Evolutionary conservation across 306 rosid species (phyloP).

Genomic region (Sophora flavescens): DNA sequence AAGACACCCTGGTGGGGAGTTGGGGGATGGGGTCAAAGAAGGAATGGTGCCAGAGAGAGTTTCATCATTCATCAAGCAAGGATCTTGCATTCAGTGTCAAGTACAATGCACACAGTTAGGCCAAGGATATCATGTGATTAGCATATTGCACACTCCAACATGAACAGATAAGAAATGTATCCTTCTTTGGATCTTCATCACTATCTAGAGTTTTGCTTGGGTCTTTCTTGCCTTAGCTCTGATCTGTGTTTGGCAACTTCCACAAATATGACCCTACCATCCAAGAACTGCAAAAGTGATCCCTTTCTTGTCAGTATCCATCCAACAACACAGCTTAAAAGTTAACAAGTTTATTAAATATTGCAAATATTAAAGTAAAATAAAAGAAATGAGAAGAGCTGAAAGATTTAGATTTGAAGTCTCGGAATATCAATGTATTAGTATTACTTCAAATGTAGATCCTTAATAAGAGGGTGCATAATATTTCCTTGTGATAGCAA

Average conservation of each 20-base stretch:
- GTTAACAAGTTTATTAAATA: neutral
- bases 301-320: slow-evolving; percentile 42
- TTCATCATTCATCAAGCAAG: slow-evolving; percentile 6
- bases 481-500: neutral
- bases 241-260: slow-evolving; percentile 87
- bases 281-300: slow-evolving; percentile 70
- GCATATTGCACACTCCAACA: slow-evolving; percentile 1
- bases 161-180: neutral
- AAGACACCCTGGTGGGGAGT: neutral
- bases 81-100: neutral
- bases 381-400: neutral
- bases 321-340: slow-evolving; percentile 18
- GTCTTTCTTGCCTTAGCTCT: slow-evolving; percentile 58
- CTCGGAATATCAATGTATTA: neutral
- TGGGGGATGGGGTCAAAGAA: neutral
- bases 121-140: neutral
- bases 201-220: slow-evolving; percentile 50
- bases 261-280: slow-evolving; percentile 95
- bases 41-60: neutral
- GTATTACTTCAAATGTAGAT: neutral
- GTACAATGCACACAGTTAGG: neutral
- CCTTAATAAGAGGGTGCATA: neutral
- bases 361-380: neutral
- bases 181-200: slow-evolving; percentile 38
- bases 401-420: neutral